phyloP scores from a whole-genome alignment of 2,329 filamentous ascomycete genomes.

The Cercospora zeina region DNA sequence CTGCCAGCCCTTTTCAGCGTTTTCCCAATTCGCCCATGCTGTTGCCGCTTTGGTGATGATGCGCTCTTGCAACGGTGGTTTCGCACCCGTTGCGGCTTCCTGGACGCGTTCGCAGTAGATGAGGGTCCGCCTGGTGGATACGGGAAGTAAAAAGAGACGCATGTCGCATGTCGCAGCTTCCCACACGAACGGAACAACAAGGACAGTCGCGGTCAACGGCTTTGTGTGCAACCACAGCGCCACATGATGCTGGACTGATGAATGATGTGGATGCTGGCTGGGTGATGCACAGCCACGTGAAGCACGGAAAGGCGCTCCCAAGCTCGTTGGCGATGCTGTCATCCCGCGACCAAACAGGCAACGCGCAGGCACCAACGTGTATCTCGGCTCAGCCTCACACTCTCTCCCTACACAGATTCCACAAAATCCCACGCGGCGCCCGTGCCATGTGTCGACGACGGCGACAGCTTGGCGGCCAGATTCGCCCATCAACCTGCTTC shows the following conservation, averaged over 20 bases:
- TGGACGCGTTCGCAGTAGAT: conserved; percentile 81
- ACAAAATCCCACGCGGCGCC: not conserved
- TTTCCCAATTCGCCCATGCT: conserved; percentile 86
- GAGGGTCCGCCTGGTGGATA: conserved; percentile 86
- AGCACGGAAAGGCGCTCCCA: conserved; percentile 13
- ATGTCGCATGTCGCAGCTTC: conserved; percentile 51
- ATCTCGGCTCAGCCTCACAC: not conserved
- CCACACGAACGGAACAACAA: conserved; percentile 4
- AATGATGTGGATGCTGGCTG: not conserved
- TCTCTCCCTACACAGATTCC: not conserved
- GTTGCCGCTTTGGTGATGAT: conserved; percentile 68
- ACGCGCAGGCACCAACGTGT: conserved; percentile 2
- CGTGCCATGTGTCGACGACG: not conserved
- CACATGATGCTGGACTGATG: conserved; percentile 2
- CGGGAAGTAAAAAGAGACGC: conserved; percentile 90
- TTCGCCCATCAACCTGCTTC: not conserved
- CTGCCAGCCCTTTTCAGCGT: conserved; percentile 72
- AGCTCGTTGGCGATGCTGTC: conserved; percentile 9
- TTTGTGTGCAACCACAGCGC: conserved; percentile 3
- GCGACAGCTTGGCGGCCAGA: not conserved
- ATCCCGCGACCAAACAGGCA: not conserved
- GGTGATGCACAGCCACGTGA: conserved; percentile 15
- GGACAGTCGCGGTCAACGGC: conserved; percentile 9
- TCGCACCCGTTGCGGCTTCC: conserved; percentile 47
- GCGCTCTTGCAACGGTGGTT: conserved; percentile 66